A percentile compares a stretch with the other conserved stretches of the same genome.
phyloP scores from a whole-genome alignment of 306 rosid species.

The Fragaria nilgerrensis region DNA sequence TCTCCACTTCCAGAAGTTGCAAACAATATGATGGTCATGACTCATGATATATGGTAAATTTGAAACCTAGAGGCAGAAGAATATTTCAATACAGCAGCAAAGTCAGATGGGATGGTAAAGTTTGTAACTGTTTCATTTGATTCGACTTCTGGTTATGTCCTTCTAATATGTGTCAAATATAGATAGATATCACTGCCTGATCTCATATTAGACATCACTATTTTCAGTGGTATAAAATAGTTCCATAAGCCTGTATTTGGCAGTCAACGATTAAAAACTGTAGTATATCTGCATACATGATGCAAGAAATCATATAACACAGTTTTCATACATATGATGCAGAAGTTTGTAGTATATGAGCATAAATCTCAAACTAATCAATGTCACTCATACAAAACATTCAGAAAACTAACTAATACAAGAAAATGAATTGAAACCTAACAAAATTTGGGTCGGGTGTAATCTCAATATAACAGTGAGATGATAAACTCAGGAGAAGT shows the following conservation, averaged over 20 bases:
- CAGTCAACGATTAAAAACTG: neutral
- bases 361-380: neutral
- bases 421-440: constrained; percentile 4
- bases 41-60: too few species aligned
- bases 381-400: neutral
- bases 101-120: too few species aligned
- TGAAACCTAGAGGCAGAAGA: too few species aligned
- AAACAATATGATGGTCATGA: too few species aligned
- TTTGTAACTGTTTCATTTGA: too few species aligned
- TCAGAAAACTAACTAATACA: neutral
- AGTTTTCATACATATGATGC: neutral
- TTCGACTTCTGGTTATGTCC: too few species aligned
- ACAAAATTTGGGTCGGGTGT: constrained; percentile 20
- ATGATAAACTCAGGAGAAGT: constrained; percentile 49
- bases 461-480: neutral
- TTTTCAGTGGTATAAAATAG: neutral
- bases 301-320: neutral
- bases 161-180: too few species aligned
- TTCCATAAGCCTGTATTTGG: neutral
- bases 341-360: neutral
- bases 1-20: too few species aligned
- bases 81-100: too few species aligned
- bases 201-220: neutral
- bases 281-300: neutral
- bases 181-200: neutral